A percentile compares a stretch with the other conserved stretches of the same genome.
These are phyloP conservation scores for Delonix regia DNA, from an alignment of 306 rosid genomes.

Conservation along the genomic window DNA sequence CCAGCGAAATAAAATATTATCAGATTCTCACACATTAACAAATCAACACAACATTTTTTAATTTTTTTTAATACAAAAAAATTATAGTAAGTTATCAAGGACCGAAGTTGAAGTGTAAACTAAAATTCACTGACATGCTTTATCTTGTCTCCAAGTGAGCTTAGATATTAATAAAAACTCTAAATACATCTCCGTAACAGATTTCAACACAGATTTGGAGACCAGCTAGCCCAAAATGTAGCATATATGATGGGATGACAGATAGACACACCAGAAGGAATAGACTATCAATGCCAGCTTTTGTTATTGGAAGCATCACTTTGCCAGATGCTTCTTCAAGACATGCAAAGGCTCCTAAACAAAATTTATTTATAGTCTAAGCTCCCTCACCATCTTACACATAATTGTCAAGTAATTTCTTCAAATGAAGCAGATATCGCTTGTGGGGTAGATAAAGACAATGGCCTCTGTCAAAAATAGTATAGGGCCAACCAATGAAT, in stretches of 20 bases:
- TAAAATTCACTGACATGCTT: too few relatives aligned
- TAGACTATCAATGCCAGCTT: conserved; percentile 20
- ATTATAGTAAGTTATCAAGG: too few relatives aligned
- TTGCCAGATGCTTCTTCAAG: not conserved
- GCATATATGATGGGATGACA: conserved; percentile 5
- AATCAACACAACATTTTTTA: too few relatives aligned
- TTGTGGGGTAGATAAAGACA: not conserved
- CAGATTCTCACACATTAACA: too few relatives aligned
- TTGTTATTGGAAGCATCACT: conserved; percentile 15
- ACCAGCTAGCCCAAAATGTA: conserved; percentile 24
- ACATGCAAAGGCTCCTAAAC: too few relatives aligned
- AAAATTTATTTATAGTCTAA: conserved; percentile 13
- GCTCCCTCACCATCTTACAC: not conserved
- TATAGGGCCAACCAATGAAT: not conserved
- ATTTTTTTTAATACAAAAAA: too few relatives aligned
- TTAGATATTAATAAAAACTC: too few relatives aligned
- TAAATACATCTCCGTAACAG: not conserved
- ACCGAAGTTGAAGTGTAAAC: too few relatives aligned
- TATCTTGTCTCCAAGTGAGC: not conserved
- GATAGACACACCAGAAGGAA: too few relatives aligned
- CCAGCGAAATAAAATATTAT: too few relatives aligned
- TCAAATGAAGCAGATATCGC: not conserved
- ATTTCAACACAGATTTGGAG: conserved; percentile 11
- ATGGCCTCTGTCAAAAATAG: not conserved
- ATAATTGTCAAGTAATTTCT: too few relatives aligned